A percentile compares a stretch with the other conserved stretches of the same genome.
Conservation (phyloP, 768 basidiomycete genomes). For the Lactifluus piperatus region DNA sequence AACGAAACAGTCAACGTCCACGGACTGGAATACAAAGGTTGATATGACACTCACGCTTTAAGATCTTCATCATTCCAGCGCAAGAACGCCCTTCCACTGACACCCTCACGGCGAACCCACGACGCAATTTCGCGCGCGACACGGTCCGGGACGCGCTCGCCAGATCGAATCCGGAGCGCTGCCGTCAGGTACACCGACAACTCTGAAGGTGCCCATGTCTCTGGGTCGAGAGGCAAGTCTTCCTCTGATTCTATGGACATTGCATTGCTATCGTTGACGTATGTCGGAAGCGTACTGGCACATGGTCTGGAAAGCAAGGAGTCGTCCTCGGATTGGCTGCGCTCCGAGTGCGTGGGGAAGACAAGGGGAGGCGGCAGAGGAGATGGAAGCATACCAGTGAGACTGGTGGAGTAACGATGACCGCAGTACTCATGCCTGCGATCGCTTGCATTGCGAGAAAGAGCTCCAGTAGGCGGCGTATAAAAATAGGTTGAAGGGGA, state of each 20-base stretch:
- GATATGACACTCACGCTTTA: conserved; percentile 37
- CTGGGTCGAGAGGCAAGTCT: conserved; percentile 48
- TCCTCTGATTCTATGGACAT: conserved; percentile 21
- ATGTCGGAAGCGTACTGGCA: conserved; percentile 35
- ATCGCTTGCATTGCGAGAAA: conserved; percentile 19
- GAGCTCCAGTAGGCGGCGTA: conserved; percentile 35
- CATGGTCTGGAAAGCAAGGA: conserved; percentile 25
- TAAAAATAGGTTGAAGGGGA: conserved; percentile 33
- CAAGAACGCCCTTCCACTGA: conserved; percentile 52
- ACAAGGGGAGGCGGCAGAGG: conserved; percentile 38
- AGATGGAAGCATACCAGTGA: conserved; percentile 34
- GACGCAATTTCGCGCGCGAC: conserved; percentile 41
- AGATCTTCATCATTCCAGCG: conserved; percentile 52
- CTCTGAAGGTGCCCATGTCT: conserved; percentile 53
- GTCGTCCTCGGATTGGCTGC: conserved; percentile 14
- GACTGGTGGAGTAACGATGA: conserved; percentile 40
- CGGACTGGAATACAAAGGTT: neutral
- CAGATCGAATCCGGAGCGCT: conserved; percentile 31
- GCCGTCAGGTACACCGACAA: conserved; percentile 45
- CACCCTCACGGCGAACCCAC: conserved; percentile 41
- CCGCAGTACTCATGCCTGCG: conserved; percentile 25
- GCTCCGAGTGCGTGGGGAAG: conserved; percentile 10
- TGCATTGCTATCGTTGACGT: conserved; percentile 10
- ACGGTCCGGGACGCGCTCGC: conserved; percentile 29
- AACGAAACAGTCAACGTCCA: neutral